Conservation (phyloP, 2,329 filamentous ascomycete genomes). For the Aspergillus pseudoterreus region DNA sequence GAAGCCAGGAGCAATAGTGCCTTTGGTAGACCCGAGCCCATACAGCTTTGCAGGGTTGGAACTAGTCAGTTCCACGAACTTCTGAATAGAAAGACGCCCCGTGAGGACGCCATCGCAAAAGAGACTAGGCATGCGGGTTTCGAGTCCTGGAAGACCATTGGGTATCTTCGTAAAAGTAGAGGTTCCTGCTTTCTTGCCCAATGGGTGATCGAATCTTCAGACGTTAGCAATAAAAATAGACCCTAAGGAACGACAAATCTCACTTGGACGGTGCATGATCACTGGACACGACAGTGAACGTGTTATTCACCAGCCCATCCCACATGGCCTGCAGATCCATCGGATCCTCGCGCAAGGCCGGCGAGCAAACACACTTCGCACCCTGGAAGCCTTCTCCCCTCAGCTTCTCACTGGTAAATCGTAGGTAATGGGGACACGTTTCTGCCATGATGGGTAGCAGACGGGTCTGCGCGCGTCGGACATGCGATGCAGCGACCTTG, state of each 20-base stretch:
- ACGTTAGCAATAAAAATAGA: neutral
- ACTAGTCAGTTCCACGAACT: slow-evolving; percentile 44
- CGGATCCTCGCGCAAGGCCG: slow-evolving; percentile 32
- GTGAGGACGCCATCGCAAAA: slow-evolving; percentile 25
- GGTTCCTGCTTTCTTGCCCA: slow-evolving; percentile 37
- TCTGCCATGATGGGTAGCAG: slow-evolving; percentile 54
- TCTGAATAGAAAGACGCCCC: slow-evolving; percentile 31
- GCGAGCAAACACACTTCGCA: slow-evolving; percentile 54
- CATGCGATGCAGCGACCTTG: slow-evolving; percentile 45
- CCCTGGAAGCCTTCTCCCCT: slow-evolving; percentile 41
- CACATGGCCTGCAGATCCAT: slow-evolving; percentile 51
- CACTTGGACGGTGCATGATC: slow-evolving; percentile 43
- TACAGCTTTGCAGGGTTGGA: slow-evolving; percentile 46
- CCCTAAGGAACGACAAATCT: slow-evolving; percentile 2
- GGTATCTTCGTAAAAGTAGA: slow-evolving; percentile 39
- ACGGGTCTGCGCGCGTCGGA: slow-evolving; percentile 49
- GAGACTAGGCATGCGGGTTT: slow-evolving; percentile 40
- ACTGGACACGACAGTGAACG: slow-evolving; percentile 52
- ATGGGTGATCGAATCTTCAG: slow-evolving; percentile 23
- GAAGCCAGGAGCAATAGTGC: slow-evolving; percentile 39
- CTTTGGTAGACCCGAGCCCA: slow-evolving; percentile 38
- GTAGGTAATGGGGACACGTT: slow-evolving; percentile 58
- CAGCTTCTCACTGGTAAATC: slow-evolving; percentile 48
- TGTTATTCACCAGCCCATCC: slow-evolving; percentile 51
- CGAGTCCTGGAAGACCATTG: slow-evolving; percentile 43